Base-by-base conservation (phyloP, 352 stramenopile species). In the Lagenidium sp. region DNA sequence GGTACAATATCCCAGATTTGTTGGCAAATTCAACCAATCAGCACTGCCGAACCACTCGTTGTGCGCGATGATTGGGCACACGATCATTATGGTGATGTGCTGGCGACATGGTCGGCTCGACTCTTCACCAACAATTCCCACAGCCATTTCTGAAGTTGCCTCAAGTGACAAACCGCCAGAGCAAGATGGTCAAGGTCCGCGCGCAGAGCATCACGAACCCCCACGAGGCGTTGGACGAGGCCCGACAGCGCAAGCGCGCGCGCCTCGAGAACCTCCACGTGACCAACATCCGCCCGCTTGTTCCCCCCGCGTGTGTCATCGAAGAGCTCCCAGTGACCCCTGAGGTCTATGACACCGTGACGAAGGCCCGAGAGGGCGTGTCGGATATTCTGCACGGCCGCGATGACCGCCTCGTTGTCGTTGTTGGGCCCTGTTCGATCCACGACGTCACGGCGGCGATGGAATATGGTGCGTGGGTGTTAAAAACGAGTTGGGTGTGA, bases 381-480 rank as follows among this genome's bases (percentile, higher is more conserved):
- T 74, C 70, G 25, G 53, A 67, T 46, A 65, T 84, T 18, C 55
- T 88, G 47, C 75, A 83, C 53, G 65, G 68, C 41, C 37, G 68
- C 16, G 72, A 88, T 50, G 76, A 88, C 57, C 72, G 76, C 21
- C 55, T 88, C 4, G 72, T 88, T 21, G 75, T 82, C 25, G 52
- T 92, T 24, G 76, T 92, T 15, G 79, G 79, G 1, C 79, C 79
- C 18, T 92, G 79, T 59, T 92, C 79, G 12, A 88, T 92, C 48
- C 79, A 92, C 57, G 74, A 92, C 48, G 69, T 85, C 3, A 54
- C 55, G 0, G 76, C 76, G n/a, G 75, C 76, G 15, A 65, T 84
- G 36, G 77, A 92, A 24, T 92, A 92, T 48, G 28, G 28, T 32
- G 28, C 28, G 28, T 32, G 8, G n/a, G n/a, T n/a, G n/a, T n/a